Evolutionary conservation across 805 yeast species (phyloP).

Genomic region (Allodekkera sacchari): DNA sequence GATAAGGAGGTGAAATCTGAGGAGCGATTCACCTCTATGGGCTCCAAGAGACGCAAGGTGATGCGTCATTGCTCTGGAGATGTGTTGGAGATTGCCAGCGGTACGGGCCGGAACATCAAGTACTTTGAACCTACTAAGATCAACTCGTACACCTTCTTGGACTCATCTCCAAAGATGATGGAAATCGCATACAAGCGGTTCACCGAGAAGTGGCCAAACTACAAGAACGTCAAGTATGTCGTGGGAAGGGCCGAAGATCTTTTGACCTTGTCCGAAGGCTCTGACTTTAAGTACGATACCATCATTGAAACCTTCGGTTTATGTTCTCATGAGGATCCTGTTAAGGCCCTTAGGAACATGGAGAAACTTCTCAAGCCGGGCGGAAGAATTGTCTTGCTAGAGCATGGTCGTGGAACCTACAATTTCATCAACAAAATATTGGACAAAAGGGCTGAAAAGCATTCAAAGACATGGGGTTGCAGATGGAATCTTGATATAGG

Average conservation of each 20-base stretch:
- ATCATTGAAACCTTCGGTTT: conserved; percentile 90
- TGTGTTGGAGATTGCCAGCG: conserved; percentile 89
- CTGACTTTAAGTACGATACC: conserved; percentile 67
- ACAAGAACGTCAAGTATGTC: conserved; percentile 71
- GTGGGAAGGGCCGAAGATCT: conserved; percentile 86
- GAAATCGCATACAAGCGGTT: conserved; percentile 71
- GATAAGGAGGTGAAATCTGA: conserved; percentile 75
- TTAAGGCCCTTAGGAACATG: conserved; percentile 70
- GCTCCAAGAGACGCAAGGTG: conserved; percentile 65
- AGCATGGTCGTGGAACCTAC: conserved; percentile 86
- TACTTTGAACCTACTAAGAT: conserved; percentile 55
- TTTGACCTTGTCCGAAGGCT: conserved; percentile 32
- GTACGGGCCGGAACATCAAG: conserved; percentile 89
- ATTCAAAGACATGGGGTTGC: conserved; percentile 92
- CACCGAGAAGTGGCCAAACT: conserved; percentile 55
- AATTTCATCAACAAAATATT: conserved; percentile 69
- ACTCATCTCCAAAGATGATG: conserved; percentile 81
- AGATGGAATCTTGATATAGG: conserved; percentile 96
- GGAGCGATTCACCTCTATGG: conserved; percentile 52
- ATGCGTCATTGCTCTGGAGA: conserved; percentile 79
- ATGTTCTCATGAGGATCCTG: conserved; percentile 94
- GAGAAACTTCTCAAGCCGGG: conserved; percentile 69
- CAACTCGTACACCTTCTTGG: conserved; percentile 74
- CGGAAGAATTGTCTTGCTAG: conserved; percentile 80
- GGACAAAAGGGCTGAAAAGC: conserved; percentile 74